Evolutionary conservation across 768 basidiomycete genomes (phyloP).

Genomic region (Royoungia palumana): DNA sequence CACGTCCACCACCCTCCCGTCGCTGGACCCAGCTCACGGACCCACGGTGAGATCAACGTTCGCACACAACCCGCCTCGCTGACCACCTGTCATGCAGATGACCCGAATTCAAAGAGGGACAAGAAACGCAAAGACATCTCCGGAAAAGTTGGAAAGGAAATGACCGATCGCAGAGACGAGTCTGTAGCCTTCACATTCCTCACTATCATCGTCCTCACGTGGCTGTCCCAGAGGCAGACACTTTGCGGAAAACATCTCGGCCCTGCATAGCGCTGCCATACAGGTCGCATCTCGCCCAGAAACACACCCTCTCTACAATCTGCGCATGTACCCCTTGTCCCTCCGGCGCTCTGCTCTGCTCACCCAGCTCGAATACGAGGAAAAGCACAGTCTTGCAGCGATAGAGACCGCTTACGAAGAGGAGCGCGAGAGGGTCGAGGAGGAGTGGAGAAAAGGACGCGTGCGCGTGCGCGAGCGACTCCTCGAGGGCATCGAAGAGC

Average conservation of each 20-base stretch:
- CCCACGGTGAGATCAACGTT: constrained; percentile 35
- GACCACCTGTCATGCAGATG: constrained; percentile 33
- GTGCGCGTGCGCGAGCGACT: constrained; percentile 74
- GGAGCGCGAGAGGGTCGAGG: constrained; percentile 75
- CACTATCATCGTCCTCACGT: constrained; percentile 12
- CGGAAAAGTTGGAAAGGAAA: constrained; percentile 70
- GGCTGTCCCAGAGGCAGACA: constrained; percentile 49
- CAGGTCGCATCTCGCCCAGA: constrained; percentile 71
- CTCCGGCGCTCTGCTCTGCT: constrained; percentile 76
- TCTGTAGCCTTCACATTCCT: constrained; percentile 33
- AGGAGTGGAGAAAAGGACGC: constrained; percentile 74
- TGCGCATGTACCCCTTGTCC: constrained; percentile 70
- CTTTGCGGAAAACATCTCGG: constrained; percentile 58
- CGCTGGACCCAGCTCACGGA: constrained; percentile 43
- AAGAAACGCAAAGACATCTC: constrained; percentile 66
- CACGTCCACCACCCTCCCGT: constrained; percentile 39
- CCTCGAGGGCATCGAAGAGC: constrained; percentile 81
- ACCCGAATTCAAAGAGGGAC: constrained; percentile 47
- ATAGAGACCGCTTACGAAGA: constrained; percentile 72
- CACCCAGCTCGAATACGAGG: constrained; percentile 61
- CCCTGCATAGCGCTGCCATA: constrained; percentile 54
- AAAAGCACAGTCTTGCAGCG: constrained; percentile 63
- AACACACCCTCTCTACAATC: constrained; percentile 57
- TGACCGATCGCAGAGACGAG: constrained; percentile 75
- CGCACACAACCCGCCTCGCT: constrained; percentile 26